These are phyloP conservation scores for Avicennia marina DNA, from an alignment of 257 asterid species.

Conservation along the genomic window DNA sequence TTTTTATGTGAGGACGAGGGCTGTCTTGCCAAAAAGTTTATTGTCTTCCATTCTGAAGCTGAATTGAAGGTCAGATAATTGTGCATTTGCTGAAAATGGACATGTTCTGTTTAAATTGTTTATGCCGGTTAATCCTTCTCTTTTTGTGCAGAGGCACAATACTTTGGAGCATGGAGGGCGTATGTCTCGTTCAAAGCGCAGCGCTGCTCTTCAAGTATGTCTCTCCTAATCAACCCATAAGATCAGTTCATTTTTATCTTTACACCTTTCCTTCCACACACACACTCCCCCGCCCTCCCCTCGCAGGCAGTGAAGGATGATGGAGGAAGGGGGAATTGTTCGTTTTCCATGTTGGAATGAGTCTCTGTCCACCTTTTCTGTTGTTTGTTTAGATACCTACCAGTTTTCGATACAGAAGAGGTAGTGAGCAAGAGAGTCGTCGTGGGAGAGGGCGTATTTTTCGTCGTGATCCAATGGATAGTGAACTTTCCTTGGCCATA, in stretches of 20 bases:
- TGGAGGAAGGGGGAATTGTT: too few relatives aligned
- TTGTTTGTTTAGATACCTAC: conserved; percentile 64
- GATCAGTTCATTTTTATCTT: too few relatives aligned
- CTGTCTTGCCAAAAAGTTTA: conserved; percentile 84
- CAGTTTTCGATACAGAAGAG: conserved; percentile 78
- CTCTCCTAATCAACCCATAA: conserved; percentile 16
- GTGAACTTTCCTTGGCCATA: conserved; percentile 74
- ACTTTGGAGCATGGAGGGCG: conserved; percentile 90
- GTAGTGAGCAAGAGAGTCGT: conserved; percentile 61
- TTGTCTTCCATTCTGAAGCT: conserved; percentile 73
- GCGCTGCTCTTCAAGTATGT: conserved; percentile 93
- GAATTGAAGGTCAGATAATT: conserved; percentile 92
- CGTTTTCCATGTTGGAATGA: conserved; percentile 8
- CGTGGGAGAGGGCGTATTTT: conserved; percentile 76
- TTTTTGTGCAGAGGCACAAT: conserved; percentile 68
- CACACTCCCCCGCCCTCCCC: too few relatives aligned
- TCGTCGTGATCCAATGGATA: conserved; percentile 63
- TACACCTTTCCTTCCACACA: too few relatives aligned
- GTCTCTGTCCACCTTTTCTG: conserved; percentile 9
- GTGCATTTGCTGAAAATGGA: conserved; percentile 1
- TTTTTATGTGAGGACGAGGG: conserved; percentile 86
- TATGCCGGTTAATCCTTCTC: conserved; percentile 8
- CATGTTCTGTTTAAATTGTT: not conserved
- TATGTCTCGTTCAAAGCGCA: conserved; percentile 92
- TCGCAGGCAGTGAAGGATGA: too few relatives aligned